phyloP scores from a whole-genome alignment of 371 early-diverging fungal species.

The Mucor lusitanicus region DNA sequence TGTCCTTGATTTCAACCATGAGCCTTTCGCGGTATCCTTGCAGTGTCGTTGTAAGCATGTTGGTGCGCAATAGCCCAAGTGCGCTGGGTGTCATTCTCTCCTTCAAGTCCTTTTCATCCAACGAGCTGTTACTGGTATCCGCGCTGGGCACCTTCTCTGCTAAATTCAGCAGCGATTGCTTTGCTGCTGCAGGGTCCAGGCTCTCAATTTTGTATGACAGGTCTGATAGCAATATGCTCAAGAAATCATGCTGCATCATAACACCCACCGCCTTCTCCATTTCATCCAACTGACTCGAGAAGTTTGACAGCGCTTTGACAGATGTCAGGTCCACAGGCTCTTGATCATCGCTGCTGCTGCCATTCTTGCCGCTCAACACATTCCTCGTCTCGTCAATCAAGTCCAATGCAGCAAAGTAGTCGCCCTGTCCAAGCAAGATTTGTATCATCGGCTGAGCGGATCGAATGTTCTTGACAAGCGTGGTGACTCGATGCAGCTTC shows the following conservation, averaged over 20 bases:
- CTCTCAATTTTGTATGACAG: conserved; percentile 32
- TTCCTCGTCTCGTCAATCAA: conserved; percentile 77
- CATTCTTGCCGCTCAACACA: conserved; percentile 48
- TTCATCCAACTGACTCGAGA: conserved; percentile 66
- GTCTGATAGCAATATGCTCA: conserved; percentile 62
- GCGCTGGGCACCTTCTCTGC: background rate
- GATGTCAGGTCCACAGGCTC: conserved; percentile 56
- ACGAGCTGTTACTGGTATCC: conserved; percentile 1
- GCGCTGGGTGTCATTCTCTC: conserved; percentile 68
- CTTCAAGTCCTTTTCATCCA: conserved; percentile 50
- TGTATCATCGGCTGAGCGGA: conserved; percentile 83
- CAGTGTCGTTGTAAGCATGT: conserved; percentile 64
- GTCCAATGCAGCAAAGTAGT: conserved; percentile 86
- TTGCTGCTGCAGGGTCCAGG: conserved; percentile 6
- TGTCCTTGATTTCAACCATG: conserved; percentile 70
- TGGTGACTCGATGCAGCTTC: conserved; percentile 64
- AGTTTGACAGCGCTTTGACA: conserved; percentile 60
- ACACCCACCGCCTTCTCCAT: conserved; percentile 67
- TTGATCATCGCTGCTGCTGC: background rate
- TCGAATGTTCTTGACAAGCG: conserved; percentile 69
- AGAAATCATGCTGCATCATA: conserved; percentile 77
- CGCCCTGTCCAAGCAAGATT: conserved; percentile 71
- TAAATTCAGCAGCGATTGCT: conserved; percentile 2
- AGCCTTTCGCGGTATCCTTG: conserved; percentile 74
- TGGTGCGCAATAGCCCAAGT: conserved; percentile 75